Base-by-base conservation (phyloP, 2,329 filamentous ascomycete genomes). In the Albophoma yamanashiensis region DNA sequence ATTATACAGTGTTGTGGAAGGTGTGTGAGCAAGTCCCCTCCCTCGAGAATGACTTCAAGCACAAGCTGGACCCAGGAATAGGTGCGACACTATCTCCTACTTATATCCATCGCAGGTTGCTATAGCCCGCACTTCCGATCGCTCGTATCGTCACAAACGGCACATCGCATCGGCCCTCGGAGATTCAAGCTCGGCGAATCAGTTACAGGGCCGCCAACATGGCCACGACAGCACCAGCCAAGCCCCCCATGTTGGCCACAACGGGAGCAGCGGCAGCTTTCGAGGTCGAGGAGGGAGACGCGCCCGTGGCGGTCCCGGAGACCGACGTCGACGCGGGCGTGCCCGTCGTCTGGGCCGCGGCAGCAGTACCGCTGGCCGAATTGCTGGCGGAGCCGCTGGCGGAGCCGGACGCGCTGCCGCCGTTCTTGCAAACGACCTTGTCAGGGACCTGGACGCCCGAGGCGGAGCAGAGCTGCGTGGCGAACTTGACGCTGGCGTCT, bases 401-500 rank as follows among this genome's bases (percentile, higher is more conserved):
- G 11, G 66, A 63, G 22, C 59, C 60, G 55, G 38, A 31, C 53
- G 50, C 22, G 61, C 34, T 62, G 56, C 27, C 27, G 27, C 27
- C 27, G 27, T 31, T 5, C 27, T 70, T 69, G 70, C 75, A 78
- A 56, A 68, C 67, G 50, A 78, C 72, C 63, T 71, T 60, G 59
- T 69, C 65, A 42, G 76, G 76, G 5, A 75, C 67, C 22, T 65
- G 60, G 56, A 77, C 73, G 56, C 70, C 70, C 43, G 66, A 65
- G 53, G 69, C 66, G 45, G 67, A 70, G 73, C 76, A 78, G 61
- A 78, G 71, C 63, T 70, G 62, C 55, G 67, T 64, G 58, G 76
- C 76, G 64, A 69, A 76, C 52, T 66, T 58, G 62, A 78, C 70
- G 56, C 76, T 74, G 1, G 64, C 61, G 1, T 67, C 61, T 62